Percentiles rank a stretch among this genome's conserved stretches.
These are phyloP conservation scores for Kazachstania martiniae DNA, from an alignment of 805 yeast species.

Conservation along the genomic window DNA sequence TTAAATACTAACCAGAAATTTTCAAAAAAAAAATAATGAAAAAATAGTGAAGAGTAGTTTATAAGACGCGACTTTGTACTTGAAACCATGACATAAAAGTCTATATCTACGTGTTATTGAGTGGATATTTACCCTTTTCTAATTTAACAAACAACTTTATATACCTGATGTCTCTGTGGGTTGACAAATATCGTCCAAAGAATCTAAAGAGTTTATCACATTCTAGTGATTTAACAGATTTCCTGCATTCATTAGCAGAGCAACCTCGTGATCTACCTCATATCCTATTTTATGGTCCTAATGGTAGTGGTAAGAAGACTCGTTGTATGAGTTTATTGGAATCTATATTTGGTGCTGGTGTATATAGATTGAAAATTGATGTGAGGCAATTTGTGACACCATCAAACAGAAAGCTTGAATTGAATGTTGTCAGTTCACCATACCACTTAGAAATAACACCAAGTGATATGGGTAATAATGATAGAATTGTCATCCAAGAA, in stretches of 20 bases:
- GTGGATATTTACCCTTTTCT: neutral
- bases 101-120: too few relatives aligned
- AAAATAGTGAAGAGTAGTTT: too few relatives aligned
- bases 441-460: slow-evolving; percentile 94
- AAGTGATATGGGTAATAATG: slow-evolving; percentile 91
- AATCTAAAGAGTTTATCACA: slow-evolving; percentile 52
- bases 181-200: slow-evolving; percentile 84
- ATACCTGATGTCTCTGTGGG: slow-evolving; percentile 83
- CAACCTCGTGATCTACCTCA: slow-evolving; percentile 72
- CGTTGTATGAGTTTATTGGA: slow-evolving; percentile 70
- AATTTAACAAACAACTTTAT: neutral
- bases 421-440: slow-evolving; percentile 86
- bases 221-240: slow-evolving; percentile 53
- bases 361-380: slow-evolving; percentile 80
- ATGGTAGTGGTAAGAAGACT: slow-evolving; percentile 96
- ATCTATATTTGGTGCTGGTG: slow-evolving; percentile 74
- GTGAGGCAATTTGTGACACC: slow-evolving; percentile 72
- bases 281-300: slow-evolving; percentile 83
- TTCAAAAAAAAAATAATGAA: too few relatives aligned
- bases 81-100: too few relatives aligned
- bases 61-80: too few relatives aligned
- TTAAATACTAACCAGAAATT: too few relatives aligned
- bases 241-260: slow-evolving; percentile 40
- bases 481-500: slow-evolving; percentile 90
- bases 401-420: slow-evolving; percentile 69